Evolutionary conservation across 768 basidiomycete genomes (phyloP).

Genomic region (Suillus subaureus): DNA sequence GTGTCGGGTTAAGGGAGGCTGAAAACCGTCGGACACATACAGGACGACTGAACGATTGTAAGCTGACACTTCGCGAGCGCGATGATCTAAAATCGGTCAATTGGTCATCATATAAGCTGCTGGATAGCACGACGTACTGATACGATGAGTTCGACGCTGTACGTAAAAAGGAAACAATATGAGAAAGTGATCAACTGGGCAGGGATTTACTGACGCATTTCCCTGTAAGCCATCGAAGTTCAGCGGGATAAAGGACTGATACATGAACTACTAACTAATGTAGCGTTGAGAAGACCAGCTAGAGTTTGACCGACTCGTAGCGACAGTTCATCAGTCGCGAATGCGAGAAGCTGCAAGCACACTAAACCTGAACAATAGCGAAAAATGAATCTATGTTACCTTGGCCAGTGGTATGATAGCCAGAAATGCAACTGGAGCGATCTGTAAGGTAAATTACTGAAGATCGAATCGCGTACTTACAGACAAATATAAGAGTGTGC

Average conservation of each 20-base stretch:
- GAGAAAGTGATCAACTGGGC: background rate
- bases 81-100: constrained; percentile 56
- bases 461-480: constrained; percentile 41
- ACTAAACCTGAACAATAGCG: background rate
- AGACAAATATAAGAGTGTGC: constrained; percentile 74
- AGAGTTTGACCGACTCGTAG: constrained; percentile 81
- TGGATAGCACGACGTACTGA: constrained; percentile 51
- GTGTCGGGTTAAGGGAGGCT: constrained; percentile 3
- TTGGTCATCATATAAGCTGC: background rate
- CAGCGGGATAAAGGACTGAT: background rate
- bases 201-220: constrained; percentile 28
- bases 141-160: constrained; percentile 64
- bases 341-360: constrained; percentile 62
- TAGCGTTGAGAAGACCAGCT: constrained; percentile 85
- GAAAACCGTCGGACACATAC: constrained; percentile 43
- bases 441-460: background rate
- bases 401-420: constrained; percentile 89
- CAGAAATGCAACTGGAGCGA: constrained; percentile 65
- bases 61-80: constrained; percentile 82
- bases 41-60: constrained; percentile 76
- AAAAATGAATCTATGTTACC: constrained; percentile 34
- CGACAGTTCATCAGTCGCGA: constrained; percentile 88
- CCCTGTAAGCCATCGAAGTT: constrained; percentile 19
- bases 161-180: background rate
- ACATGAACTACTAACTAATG: constrained; percentile 53